phyloP scores from a whole-genome alignment of 148 eudicot genomes.

The Simmondsia chinensis region DNA sequence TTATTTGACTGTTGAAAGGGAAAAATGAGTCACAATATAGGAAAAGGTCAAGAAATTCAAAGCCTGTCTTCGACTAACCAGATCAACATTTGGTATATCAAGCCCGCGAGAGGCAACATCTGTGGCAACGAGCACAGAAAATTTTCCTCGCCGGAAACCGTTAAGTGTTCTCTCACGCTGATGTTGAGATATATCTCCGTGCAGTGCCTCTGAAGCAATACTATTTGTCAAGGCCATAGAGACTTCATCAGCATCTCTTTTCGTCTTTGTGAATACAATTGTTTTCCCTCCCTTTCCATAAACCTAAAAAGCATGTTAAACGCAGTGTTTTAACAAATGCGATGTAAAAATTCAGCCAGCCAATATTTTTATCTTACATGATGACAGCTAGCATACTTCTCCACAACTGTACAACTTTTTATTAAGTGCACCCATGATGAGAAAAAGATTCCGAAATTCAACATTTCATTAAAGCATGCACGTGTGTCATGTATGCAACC shows the following conservation, averaged over 20 bases:
- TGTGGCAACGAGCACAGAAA: conserved; percentile 93
- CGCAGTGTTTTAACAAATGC: background rate
- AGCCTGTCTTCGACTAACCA: conserved; percentile 50
- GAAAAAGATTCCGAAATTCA: no score
- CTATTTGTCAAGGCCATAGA: conserved; percentile 72
- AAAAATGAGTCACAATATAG: background rate
- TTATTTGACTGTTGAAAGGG: no score
- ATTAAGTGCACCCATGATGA: no score
- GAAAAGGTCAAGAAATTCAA: background rate
- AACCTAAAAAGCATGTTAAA: conserved; percentile 35
- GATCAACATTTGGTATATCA: conserved; percentile 93
- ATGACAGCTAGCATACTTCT: background rate
- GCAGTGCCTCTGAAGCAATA: conserved; percentile 93
- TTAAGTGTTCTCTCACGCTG: conserved; percentile 93
- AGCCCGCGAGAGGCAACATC: conserved; percentile 99
- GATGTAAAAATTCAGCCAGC: background rate
- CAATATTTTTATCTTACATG: background rate
- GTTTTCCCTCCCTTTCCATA: conserved; percentile 98
- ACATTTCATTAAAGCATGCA: no score
- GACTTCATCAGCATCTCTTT: conserved; percentile 96
- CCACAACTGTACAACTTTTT: no score
- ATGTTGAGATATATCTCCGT: conserved; percentile 98
- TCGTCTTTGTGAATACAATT: conserved; percentile 88
- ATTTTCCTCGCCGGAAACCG: conserved; percentile 89
- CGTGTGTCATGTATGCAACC: no score